Evolutionary conservation across 148 eudicot genomes (phyloP), one percentile per base, ranked within the genome.

Genomic region (Rhododendron kiyosumense): DNA sequence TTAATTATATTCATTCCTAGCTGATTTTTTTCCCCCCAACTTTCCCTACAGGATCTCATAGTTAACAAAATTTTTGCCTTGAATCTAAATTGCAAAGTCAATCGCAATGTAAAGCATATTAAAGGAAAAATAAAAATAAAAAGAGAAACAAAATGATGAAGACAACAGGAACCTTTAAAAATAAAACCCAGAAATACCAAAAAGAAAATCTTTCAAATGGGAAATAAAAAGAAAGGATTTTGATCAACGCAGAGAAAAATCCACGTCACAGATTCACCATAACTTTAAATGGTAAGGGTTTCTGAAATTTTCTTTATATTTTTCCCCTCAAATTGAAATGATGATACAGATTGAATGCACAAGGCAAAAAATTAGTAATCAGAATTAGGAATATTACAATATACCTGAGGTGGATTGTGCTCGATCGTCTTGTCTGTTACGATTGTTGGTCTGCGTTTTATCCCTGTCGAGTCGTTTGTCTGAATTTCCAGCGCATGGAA

Each of bases 401-500:
- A 74, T 59, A 88, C 87, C 89, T 81, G 87, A n/a, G 38, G 75
- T 85, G 78, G 87, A 43, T 61, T 76, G 32, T 26, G 67, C 17
- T 75, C 46, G 85, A 88, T 88, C 89, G 32, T 48, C 85, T 61
- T 45, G 69, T 75, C 48, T 85, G 49, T 82, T 85, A 5, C 57
- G 49, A 86, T 86, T 41, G 15, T 82, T 30, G 63, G 69, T 82
- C 32, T 71, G 76, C 22, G 8, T 71, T 71, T 46, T 81, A 82
- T 85, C 79, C 75, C 77, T 81, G 41, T 61, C 63, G 24, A 81
- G 67, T 38, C 74, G 81, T 73, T n/a, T 84, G 1, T 43, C 82
- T 5, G 89, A 59, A 87, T 74, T 59, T 34, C 86, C 82, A 73
- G 85, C 11, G 67, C 87, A 88, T 81, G 85, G 83, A 63, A 81